Evolutionary conservation across 2,329 filamentous ascomycete genomes (phyloP), one percentile per base, ranked within the genome.

Genomic region (Cladobotryum mycophilum): DNA sequence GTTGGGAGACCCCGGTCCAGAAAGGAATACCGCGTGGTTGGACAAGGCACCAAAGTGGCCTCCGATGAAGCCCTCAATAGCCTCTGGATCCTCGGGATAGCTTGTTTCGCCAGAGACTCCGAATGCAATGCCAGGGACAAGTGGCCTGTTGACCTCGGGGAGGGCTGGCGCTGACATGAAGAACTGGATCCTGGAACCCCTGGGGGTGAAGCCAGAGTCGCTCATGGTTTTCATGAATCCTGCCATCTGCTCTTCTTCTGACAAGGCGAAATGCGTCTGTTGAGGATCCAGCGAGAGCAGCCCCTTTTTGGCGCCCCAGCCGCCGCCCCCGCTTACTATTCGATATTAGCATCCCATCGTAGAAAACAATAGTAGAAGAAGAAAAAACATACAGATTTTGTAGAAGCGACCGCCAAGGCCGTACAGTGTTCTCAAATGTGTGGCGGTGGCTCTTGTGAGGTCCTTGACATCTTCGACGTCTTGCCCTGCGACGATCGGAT

Each of bases 241-340:
- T 35, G 77, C 69, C 56, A 84, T 71, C 47, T 75, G 70, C 17
- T 79, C 74, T 34, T 81, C 70, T 37, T 76, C 74, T 1, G 69
- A 64, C 0, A 65, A 47, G 7, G 72, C 63, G 15, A 70, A 70
- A 58, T 80, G 79, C 17, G 65, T 73, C 14, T 72, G 76, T 56
- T 88, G 78, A 3, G 89, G 87, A 61, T 93, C 88, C 4, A 95
- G 74, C 5, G 88, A 89, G 3, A 95, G 70, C 0, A 95, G 71
- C 1, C 89, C 89, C 59, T 86, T 82, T 64, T 92, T 93, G 50
- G 79, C 74, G 14, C 89, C 89, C 89, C 89, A 95, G 17, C 89
- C 89, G 40, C 89, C 89, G 42, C 89, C 89, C 4, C 89, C 89
- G 60, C 87, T 90, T 55, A 91, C 80, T 76, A 41, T 36, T 36